Evolutionary conservation across 176 grass and related monocot genomes (phyloP).

Genomic region (Chrysopogon serrulatus): DNA sequence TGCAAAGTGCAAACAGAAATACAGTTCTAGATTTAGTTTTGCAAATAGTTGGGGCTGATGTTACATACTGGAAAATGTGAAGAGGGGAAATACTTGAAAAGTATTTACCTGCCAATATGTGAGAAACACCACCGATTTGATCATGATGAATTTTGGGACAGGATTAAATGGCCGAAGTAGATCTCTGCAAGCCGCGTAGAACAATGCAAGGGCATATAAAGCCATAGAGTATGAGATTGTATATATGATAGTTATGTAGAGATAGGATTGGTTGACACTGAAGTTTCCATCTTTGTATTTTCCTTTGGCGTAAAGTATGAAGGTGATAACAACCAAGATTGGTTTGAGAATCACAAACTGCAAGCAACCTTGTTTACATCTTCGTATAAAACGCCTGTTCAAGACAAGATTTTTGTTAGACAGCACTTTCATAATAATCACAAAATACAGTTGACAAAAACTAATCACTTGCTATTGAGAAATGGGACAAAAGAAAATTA

Average conservation of each 20-base stretch:
- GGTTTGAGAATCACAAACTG: conserved; percentile 99
- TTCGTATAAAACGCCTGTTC: conserved; percentile 94
- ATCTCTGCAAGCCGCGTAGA: conserved; percentile 95
- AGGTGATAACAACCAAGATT: conserved; percentile 96
- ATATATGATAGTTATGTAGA: conserved; percentile 99
- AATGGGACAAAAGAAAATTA: not conserved
- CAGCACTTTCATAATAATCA: not conserved
- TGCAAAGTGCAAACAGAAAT: not conserved
- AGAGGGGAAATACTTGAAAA: not conserved
- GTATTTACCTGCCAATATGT: conserved; percentile 94
- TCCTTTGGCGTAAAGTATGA: conserved; percentile 91
- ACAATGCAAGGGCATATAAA: conserved; percentile 81
- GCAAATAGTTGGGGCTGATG: not conserved
- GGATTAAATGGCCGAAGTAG: conserved; percentile 89
- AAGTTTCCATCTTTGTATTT: conserved; percentile 95
- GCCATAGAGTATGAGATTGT: conserved; percentile 92
- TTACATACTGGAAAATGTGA: not conserved
- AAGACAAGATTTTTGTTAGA: conserved; percentile 9
- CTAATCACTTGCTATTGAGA: not conserved
- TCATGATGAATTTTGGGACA: conserved; percentile 94
- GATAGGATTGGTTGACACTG: conserved; percentile 88
- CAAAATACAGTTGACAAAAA: not conserved
- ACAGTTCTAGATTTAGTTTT: not conserved
- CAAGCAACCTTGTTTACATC: conserved; percentile 96
- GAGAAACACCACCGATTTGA: conserved; percentile 98